Conservation (phyloP, 164 flowering plant species). For the Amborella trichopoda region DNA sequence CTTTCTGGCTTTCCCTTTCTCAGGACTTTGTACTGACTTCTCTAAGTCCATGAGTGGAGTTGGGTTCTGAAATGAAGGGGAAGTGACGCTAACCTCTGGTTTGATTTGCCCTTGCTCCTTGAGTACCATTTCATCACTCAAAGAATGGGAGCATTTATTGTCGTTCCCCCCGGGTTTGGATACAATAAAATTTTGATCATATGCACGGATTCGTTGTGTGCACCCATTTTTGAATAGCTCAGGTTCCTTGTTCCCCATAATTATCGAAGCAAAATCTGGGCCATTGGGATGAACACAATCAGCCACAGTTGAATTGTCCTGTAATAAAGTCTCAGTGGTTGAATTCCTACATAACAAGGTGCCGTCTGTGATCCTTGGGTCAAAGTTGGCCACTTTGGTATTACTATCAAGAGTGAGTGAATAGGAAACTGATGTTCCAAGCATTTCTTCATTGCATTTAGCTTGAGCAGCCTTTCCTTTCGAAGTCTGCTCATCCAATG, state of each 20-base stretch:
- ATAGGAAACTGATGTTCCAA: constrained; percentile 10
- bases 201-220: constrained; percentile 71
- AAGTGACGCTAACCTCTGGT: constrained; percentile 8
- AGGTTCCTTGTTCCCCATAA: constrained; percentile 50
- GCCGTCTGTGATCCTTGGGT: too few relatives aligned
- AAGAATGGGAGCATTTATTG: constrained; percentile 6
- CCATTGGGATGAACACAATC: constrained; percentile 17
- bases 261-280: constrained; percentile 46
- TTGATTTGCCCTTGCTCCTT: constrained; percentile 1
- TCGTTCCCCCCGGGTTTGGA: constrained; percentile 22
- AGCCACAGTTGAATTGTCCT: constrained; percentile 10
- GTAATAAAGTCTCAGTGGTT: constrained; percentile 5
- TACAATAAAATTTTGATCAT: constrained; percentile 30
- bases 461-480: constrained; percentile 9
- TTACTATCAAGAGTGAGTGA: constrained; percentile 1
- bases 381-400: too few relatives aligned
- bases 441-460: constrained; percentile 10
- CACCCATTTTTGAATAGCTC: constrained; percentile 58
- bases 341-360: constrained; percentile 2
- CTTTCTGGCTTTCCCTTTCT: constrained; percentile 10
- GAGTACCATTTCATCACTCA: constrained; percentile 12
- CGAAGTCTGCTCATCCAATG: constrained; percentile 10
- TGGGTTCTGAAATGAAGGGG: constrained; percentile 6
- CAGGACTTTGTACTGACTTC: constrained; percentile 8
- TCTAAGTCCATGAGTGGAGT: constrained; percentile 6